Base-by-base conservation (phyloP, 345 rosid genomes). In the Brassica rapa region DNA sequence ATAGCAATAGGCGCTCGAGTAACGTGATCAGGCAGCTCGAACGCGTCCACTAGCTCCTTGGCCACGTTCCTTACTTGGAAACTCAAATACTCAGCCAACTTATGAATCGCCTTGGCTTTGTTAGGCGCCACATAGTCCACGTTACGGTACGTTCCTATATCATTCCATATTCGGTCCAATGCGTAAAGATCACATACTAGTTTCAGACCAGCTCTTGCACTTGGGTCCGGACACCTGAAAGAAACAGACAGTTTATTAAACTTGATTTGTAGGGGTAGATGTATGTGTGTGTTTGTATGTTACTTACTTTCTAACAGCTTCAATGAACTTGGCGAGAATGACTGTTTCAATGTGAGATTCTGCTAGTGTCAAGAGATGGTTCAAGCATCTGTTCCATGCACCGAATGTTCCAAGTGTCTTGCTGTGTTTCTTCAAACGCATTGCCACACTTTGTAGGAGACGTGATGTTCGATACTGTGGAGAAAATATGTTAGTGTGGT, bases 51-150 rank as follows among this genome's bases (percentile, higher is more conserved):
- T 25, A 96, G 90, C 69, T 96, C 98, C 68, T 91, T 80, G 0
- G 99, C 92, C 15, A 93, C 86, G 73, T 85, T 96, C 66, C 93
- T 84, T 43, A 93, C 96, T 85, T 93, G 98, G 84, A 89, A 96
- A 83, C 98, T 83, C 80, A 96, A 81, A 77, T 91, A 88, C 65
- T 93, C 96, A 0, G 93, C 41, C 65, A 91, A 91, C 80, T 93
- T 96, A 84, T 93, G 98, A 80, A 96, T 93, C 51, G 98, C 98
- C 98, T 96, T 96, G 2, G 99, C 98, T 87, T 96, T 96, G 89
- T 96, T 93, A 35, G 98, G 99, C 5, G 99, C 98, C 16, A 96
- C 93, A 80, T 90, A 94, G 72, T 94, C 98, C 23, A 94, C 97
- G 53, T 86, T 92, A 37, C 88, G 93, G 84, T 92, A 92, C 0